Percentiles rank a stretch among this genome's conserved stretches.
These are phyloP conservation scores for Funneliformis caledonium DNA, from an alignment of 371 early-diverging fungal genomes.

Conservation along the genomic window DNA sequence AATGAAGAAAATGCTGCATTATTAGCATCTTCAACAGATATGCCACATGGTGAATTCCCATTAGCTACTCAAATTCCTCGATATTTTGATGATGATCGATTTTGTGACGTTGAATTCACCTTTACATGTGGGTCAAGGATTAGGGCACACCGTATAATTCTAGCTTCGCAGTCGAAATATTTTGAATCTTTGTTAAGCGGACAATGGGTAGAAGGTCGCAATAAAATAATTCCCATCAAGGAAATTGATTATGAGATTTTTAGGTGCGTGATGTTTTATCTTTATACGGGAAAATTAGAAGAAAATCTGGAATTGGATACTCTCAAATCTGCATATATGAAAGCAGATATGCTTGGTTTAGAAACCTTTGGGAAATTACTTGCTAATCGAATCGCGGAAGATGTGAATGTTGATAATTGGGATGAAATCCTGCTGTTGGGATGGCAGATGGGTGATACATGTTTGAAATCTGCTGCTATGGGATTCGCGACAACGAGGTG, in stretches of 20 bases:
- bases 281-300: constrained; percentile 32
- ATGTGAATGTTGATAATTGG: constrained; percentile 29
- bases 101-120: constrained; percentile 29
- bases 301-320: constrained; percentile 30
- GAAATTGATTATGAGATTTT: constrained; percentile 31
- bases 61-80: constrained; percentile 20
- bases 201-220: constrained; percentile 37
- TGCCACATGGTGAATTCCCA: constrained; percentile 18
- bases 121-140: constrained; percentile 27
- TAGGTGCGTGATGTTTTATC: constrained; percentile 29
- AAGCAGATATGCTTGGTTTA: constrained; percentile 37
- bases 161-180: constrained; percentile 28
- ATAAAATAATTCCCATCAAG: constrained; percentile 23
- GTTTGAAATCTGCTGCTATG: constrained; percentile 19
- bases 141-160: constrained; percentile 32
- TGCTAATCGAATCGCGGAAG: constrained; percentile 17
- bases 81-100: constrained; percentile 34
- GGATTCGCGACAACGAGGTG: constrained; percentile 6
- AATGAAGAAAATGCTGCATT: constrained; percentile 29
- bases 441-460: constrained; percentile 29
- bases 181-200: constrained; percentile 32
- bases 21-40: neutral
- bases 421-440: constrained; percentile 33
- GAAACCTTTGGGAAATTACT: constrained; percentile 24
- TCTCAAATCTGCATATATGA: constrained; percentile 23